Conservation (phyloP, 2,329 filamentous ascomycete genomes). For the Harringtonia lauricola region DNA sequence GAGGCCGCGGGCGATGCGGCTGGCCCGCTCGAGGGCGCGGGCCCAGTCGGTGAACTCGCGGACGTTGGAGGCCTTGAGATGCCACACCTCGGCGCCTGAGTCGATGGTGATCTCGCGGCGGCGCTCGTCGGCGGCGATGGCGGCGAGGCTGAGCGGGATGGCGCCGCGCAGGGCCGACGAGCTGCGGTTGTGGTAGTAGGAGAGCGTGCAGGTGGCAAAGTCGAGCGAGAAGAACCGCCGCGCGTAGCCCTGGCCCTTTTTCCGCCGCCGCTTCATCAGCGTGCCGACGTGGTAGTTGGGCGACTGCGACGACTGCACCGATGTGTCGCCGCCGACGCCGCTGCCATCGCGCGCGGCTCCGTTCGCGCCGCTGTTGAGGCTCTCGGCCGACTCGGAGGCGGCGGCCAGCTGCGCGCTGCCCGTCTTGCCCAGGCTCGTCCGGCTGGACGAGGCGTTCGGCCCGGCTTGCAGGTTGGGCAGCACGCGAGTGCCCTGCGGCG, state of each 20-base stretch:
- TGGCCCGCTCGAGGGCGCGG: slow-evolving; percentile 71
- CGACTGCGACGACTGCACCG: slow-evolving; percentile 10
- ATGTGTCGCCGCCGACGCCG: slow-evolving; percentile 22
- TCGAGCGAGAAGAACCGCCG: slow-evolving; percentile 92
- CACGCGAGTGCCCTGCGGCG: slow-evolving; percentile 64
- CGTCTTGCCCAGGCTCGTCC: slow-evolving; percentile 41
- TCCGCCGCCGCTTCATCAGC: slow-evolving; percentile 80
- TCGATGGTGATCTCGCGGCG: slow-evolving; percentile 91
- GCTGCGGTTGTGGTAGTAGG: slow-evolving; percentile 91
- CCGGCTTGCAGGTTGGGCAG: slow-evolving; percentile 46
- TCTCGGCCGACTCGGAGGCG: slow-evolving; percentile 46
- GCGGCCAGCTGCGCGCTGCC: slow-evolving; percentile 22
- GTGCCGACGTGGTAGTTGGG: slow-evolving; percentile 68
- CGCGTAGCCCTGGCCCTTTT: slow-evolving; percentile 88
- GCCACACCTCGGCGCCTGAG: slow-evolving; percentile 95
- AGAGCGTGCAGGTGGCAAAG: slow-evolving; percentile 85
- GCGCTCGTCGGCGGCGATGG: slow-evolving; percentile 79
- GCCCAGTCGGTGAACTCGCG: slow-evolving; percentile 87
- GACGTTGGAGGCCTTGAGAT: slow-evolving; percentile 70
- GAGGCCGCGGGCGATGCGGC: slow-evolving; percentile 48
- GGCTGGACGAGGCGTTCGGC: slow-evolving; percentile 28
- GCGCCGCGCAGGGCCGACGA: slow-evolving; percentile 86
- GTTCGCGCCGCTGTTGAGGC: slow-evolving; percentile 36
- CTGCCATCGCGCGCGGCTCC: slow-evolving; percentile 33
- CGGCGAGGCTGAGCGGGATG: slow-evolving; percentile 83